phyloP scores from a whole-genome alignment of 1,284 basidiomycete species.

The Abortiporus biennis region DNA sequence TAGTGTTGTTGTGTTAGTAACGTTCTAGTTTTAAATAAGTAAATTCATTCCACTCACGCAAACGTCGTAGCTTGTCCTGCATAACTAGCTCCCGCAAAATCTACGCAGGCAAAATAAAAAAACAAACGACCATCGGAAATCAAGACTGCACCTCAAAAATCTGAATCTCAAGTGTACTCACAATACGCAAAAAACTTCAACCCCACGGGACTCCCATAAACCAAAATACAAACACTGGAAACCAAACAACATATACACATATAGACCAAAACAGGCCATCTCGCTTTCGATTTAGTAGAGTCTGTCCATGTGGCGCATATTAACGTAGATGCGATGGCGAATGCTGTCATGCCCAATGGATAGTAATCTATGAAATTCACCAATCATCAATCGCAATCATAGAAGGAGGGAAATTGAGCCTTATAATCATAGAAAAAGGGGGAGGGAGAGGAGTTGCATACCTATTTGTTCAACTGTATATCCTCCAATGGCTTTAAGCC shows the following conservation, averaged over 20 bases:
- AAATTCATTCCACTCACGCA: conserved; percentile 34
- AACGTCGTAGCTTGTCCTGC: conserved; percentile 67
- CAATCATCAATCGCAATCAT: not conserved
- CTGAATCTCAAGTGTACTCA: conserved; percentile 23
- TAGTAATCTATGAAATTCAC: conserved; percentile 42
- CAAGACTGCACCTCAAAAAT: not conserved
- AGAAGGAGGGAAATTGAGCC: not conserved
- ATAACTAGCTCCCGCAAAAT: conserved; percentile 58
- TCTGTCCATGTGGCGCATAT: conserved; percentile 62
- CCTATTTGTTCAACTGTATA: conserved; percentile 58
- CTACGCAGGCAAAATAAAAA: conserved; percentile 30
- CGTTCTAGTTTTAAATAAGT: not conserved
- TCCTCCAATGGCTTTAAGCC: conserved; percentile 57
- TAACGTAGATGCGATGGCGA: conserved; percentile 58
- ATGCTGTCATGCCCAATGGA: conserved; percentile 59
- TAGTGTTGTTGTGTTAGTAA: not conserved
- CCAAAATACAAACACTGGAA: conserved; percentile 51
- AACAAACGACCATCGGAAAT: not conserved
- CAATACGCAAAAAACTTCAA: conserved; percentile 68
- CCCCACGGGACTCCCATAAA: conserved; percentile 48
- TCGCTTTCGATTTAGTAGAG: conserved; percentile 33
- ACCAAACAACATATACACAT: conserved; percentile 51
- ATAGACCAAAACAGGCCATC: conserved; percentile 63
- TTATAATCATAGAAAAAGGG: not conserved
- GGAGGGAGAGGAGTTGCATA: conserved; percentile 16